These are phyloP conservation scores for Wickerhamiella brachini DNA, from an alignment of 805 yeast genomes.

Conservation along the genomic window DNA sequence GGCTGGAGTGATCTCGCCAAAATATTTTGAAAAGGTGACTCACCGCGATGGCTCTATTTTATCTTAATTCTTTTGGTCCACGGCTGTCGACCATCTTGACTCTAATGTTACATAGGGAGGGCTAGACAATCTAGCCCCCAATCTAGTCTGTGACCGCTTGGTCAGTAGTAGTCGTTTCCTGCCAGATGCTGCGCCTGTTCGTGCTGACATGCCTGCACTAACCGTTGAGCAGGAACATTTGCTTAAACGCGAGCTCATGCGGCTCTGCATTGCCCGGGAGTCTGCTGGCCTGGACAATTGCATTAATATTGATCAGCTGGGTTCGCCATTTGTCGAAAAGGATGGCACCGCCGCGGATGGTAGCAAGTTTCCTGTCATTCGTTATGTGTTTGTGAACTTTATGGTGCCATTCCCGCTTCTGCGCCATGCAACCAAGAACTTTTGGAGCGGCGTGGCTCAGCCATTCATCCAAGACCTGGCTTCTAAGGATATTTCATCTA, in stretches of 20 bases:
- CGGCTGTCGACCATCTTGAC: too few relatives aligned
- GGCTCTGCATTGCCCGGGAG: slow-evolving; percentile 49
- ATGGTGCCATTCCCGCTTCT: slow-evolving; percentile 60
- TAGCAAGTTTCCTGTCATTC: slow-evolving; percentile 47
- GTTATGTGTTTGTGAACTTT: slow-evolving; percentile 50
- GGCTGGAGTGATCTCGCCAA: slow-evolving; percentile 36
- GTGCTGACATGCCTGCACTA: slow-evolving; percentile 16
- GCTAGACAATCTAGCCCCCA: too few relatives aligned
- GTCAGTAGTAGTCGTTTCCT: too few relatives aligned
- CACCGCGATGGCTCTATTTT: slow-evolving; percentile 18
- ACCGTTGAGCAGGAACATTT: slow-evolving; percentile 71
- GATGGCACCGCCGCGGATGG: slow-evolving; percentile 28
- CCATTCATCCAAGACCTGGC: slow-evolving; percentile 71
- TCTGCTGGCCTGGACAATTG: slow-evolving; percentile 44
- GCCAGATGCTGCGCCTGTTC: too few relatives aligned
- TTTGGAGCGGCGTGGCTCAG: slow-evolving; percentile 74
- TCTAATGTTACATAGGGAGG: too few relatives aligned
- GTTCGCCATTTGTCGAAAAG: slow-evolving; percentile 53
- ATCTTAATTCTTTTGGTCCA: neutral
- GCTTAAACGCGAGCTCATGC: slow-evolving; percentile 67
- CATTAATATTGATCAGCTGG: slow-evolving; percentile 52
- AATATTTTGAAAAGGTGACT: slow-evolving; percentile 32
- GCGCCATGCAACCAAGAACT: slow-evolving; percentile 37
- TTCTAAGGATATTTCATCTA: slow-evolving; percentile 51
- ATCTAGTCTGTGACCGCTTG: too few relatives aligned